Base-by-base conservation (phyloP, 2,329 filamentous ascomycete genomes). In the Colletotrichum tropicale region DNA sequence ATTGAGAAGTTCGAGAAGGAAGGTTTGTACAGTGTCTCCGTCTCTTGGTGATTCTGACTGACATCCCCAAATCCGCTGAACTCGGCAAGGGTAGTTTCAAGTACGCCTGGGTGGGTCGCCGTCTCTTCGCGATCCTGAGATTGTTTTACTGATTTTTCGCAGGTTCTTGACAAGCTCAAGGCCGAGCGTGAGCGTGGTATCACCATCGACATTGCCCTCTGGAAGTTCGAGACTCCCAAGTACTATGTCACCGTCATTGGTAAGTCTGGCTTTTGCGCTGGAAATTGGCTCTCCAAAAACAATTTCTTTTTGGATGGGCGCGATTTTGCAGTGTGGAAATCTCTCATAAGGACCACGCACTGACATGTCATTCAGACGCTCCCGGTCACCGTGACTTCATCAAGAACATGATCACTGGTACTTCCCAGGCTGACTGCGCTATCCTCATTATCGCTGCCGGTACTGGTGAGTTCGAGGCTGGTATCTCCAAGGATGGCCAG, bases 331-430 rank as follows among this genome's bases (percentile, higher is more conserved):
- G 16, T 10, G 21, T 8, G 12, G 0, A n/a, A 56, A 56, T 15
- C n/a, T 12, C 16, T 13, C 5, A 21, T 4, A 26, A 26, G 56
- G 4, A 21, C 28, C 60, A 64, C 7, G 5, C 3, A 26, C 70
- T 78, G 30, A 71, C 70, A 21, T 3, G 26, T 16, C 43, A 18
- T 0, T 12, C 81, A 94, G 95, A 99, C 87, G 97, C 97, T 89
- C 97, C 97, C 86, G 97, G 97, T 91, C 97, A 99, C 91, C 96
- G 97, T 97, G 97, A 99, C 88, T 99, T 98, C 93, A 98, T 99
- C 95, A 99, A 99, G 96, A 99, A 98, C 96, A 99, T 99, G 97
- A 99, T 99, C 90, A 98, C 97, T 94, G 97, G 97, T 96, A 98
- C 97, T 87, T 99, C 97, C 89, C 97, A 98, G 94, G 97, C 97